A percentile compares a stretch with the other conserved stretches of the same genome.
Evolutionary conservation across 1,284 basidiomycete genomes (phyloP).

Genomic region (Volvariella volvacea): DNA sequence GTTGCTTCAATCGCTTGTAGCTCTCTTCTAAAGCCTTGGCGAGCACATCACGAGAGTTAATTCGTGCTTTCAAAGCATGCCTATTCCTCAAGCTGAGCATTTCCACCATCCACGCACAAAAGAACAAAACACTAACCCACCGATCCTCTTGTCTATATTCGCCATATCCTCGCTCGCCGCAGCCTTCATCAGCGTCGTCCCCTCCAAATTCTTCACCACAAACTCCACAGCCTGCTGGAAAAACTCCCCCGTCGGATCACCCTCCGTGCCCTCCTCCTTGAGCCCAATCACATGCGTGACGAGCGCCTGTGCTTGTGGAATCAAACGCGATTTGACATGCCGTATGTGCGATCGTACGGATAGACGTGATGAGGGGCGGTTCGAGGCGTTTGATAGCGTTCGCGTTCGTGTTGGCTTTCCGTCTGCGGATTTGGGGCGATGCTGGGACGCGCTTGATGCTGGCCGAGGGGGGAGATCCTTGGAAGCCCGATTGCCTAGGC

Average conservation of each 20-base stretch:
- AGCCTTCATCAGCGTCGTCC: conserved; percentile 42
- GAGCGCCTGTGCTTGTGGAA: conserved; percentile 47
- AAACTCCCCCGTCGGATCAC: conserved; percentile 34
- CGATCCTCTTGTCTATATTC: conserved; percentile 47
- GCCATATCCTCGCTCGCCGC: conserved; percentile 49
- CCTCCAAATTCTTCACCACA: conserved; percentile 40
- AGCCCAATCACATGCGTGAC: conserved; percentile 46
- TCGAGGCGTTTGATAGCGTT: conserved; percentile 7
- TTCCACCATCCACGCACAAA: conserved; percentile 5
- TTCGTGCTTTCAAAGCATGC: conserved; percentile 59
- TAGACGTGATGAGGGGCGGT: conserved; percentile 28
- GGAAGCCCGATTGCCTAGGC: background rate
- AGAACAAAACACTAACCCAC: conserved; percentile 36
- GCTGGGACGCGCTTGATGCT: conserved; percentile 6
- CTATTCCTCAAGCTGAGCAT: conserved; percentile 23
- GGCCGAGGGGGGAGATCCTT: conserved; percentile 3
- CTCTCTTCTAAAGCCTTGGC: conserved; percentile 51
- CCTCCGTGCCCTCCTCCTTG: conserved; percentile 29
- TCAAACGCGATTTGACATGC: conserved; percentile 32
- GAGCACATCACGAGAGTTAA: conserved; percentile 53
- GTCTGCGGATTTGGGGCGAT: no score
- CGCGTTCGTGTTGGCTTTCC: conserved; percentile 6
- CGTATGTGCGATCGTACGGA: conserved; percentile 23
- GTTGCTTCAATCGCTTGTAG: conserved; percentile 43
- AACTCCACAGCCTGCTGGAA: conserved; percentile 48